Evolutionary conservation across 495 filamentous ascomycete species (phyloP).

Genomic region (Penicillium turbatum): DNA sequence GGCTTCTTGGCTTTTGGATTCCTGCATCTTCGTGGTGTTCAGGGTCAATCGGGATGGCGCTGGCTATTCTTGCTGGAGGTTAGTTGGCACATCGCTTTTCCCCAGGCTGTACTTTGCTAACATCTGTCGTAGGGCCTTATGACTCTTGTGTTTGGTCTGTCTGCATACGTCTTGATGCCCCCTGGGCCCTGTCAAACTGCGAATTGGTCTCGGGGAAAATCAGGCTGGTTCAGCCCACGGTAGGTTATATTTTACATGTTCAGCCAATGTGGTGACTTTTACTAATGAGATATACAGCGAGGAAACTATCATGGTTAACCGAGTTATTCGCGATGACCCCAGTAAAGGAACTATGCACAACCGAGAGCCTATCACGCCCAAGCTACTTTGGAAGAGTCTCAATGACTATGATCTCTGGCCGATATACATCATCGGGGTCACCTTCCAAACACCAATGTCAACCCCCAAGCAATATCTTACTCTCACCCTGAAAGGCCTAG

Average conservation of each 20-base stretch:
- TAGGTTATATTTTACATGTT: slow-evolving; percentile 29
- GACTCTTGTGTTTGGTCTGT: slow-evolving; percentile 55
- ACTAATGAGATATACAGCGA: slow-evolving; percentile 16
- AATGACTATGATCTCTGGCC: slow-evolving; percentile 53
- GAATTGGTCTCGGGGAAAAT: slow-evolving; percentile 57
- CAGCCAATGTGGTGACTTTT: neutral
- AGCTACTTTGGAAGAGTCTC: slow-evolving; percentile 46
- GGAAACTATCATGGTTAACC: slow-evolving; percentile 66
- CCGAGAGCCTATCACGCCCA: slow-evolving; percentile 45
- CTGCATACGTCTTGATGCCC: slow-evolving; percentile 59
- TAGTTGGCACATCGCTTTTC: neutral
- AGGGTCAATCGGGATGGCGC: slow-evolving; percentile 28
- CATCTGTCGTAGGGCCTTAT: slow-evolving; percentile 21
- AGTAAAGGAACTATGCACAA: slow-evolving; percentile 65
- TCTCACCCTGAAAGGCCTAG: slow-evolving; percentile 51
- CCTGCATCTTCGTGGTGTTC: slow-evolving; percentile 37
- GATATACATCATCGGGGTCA: slow-evolving; percentile 53
- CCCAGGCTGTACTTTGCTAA: neutral
- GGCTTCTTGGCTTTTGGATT: slow-evolving; percentile 48
- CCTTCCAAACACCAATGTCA: slow-evolving; percentile 45
- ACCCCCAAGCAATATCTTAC: slow-evolving; percentile 57
- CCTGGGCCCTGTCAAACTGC: slow-evolving; percentile 62
- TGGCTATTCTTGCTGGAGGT: slow-evolving; percentile 46
- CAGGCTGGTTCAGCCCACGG: slow-evolving; percentile 66
- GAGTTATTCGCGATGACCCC: slow-evolving; percentile 69